Conservation (phyloP, 805 yeast species). For the Lipomyces sp. region DNA sequence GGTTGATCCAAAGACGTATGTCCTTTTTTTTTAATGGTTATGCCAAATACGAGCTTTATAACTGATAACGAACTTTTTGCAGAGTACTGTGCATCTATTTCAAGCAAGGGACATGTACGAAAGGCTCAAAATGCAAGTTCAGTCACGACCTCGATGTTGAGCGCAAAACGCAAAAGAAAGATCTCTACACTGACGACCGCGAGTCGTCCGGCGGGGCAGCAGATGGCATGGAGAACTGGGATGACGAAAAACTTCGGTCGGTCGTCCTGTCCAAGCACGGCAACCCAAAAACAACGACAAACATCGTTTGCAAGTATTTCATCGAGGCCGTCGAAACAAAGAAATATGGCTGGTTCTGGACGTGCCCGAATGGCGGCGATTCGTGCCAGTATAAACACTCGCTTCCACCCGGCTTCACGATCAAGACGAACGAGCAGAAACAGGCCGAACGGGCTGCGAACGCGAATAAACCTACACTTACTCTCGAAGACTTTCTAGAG, state of each 20-base stretch:
- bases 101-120: constrained; percentile 81
- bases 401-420: constrained; percentile 93
- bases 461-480: constrained; percentile 84
- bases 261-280: constrained; percentile 94
- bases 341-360: constrained; percentile 99
- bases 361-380: constrained; percentile 91
- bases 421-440: constrained; percentile 96
- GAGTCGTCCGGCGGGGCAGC: constrained; percentile 46
- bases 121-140: constrained; percentile 77
- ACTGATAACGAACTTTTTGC: background rate
- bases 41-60: background rate
- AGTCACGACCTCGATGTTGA: constrained; percentile 87
- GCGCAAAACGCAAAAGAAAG: constrained; percentile 86
- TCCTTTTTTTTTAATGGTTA: background rate
- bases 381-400: constrained; percentile 94
- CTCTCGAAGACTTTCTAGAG: constrained; percentile 94
- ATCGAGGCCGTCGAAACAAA: constrained; percentile 97
- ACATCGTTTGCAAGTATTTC: constrained; percentile 89
- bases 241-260: constrained; percentile 87
- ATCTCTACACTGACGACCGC: constrained; percentile 89
- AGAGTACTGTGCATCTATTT: constrained; percentile 81
- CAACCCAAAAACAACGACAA: constrained; percentile 91
- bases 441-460: constrained; percentile 83
- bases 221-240: constrained; percentile 97
- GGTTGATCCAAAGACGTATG: constrained; percentile 86